These are phyloP conservation scores for Passalora sequoiae DNA, from an alignment of 2,329 filamentous ascomycete species.

Conservation along the genomic window DNA sequence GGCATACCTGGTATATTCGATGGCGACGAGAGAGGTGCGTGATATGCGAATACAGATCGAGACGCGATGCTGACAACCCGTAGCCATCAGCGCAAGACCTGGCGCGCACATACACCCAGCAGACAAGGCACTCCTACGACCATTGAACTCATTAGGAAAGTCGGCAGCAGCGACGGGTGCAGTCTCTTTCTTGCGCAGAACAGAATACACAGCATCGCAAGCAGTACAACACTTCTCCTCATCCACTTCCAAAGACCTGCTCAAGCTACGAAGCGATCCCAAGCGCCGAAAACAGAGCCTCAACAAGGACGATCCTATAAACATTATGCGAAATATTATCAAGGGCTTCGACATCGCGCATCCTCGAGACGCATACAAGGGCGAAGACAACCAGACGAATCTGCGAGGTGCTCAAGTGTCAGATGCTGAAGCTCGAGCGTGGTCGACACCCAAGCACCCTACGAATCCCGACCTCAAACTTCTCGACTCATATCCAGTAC, in stretches of 20 bases:
- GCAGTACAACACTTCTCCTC: constrained; percentile 46
- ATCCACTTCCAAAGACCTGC: constrained; percentile 50
- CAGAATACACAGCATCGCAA: constrained; percentile 78
- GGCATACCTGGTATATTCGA: constrained; percentile 94
- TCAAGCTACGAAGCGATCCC: constrained; percentile 40
- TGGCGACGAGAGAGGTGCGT: constrained; percentile 83
- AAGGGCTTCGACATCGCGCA: constrained; percentile 63
- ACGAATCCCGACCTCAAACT: constrained; percentile 53
- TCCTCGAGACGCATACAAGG: constrained; percentile 60
- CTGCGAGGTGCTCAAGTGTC: constrained; percentile 51
- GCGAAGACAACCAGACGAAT: constrained; percentile 55
- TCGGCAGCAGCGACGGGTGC: constrained; percentile 68
- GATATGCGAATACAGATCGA: neutral
- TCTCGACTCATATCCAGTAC: constrained; percentile 55
- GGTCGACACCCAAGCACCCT: constrained; percentile 57
- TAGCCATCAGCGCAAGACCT: constrained; percentile 59
- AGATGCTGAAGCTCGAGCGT: constrained; percentile 53
- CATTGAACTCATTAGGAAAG: constrained; percentile 79
- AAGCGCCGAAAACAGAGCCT: constrained; percentile 35
- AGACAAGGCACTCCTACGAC: constrained; percentile 77
- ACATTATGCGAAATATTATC: constrained; percentile 56
- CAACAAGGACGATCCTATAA: constrained; percentile 53
- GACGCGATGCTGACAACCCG: constrained; percentile 9
- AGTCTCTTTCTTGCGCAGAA: constrained; percentile 90
- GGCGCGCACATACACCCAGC: constrained; percentile 72